Evolutionary conservation across 2,329 filamentous ascomycete genomes (phyloP).

Genomic region (Chaetomium globosum): DNA sequence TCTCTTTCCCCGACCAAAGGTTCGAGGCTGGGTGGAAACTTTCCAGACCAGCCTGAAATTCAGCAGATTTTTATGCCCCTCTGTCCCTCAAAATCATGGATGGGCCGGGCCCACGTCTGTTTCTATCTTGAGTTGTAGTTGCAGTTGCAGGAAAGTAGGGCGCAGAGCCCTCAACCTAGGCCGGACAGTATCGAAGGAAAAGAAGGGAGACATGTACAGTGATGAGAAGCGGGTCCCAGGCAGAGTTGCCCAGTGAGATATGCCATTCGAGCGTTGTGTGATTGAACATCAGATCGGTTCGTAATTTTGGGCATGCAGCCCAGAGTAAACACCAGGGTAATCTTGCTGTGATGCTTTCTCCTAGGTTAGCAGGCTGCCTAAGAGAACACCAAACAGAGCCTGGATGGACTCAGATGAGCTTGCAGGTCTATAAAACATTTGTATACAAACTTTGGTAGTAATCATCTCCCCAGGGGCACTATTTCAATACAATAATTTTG

Average conservation of each 20-base stretch:
- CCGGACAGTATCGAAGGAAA: not conserved
- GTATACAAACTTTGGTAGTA: not conserved
- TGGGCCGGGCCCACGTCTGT: not conserved
- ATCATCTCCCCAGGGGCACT: not conserved
- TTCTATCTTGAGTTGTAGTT: not conserved
- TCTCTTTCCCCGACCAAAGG: not conserved
- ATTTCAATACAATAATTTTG: not conserved
- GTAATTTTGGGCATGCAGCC: not conserved
- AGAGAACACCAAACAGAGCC: not conserved
- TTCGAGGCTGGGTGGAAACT: not conserved
- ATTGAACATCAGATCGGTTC: not conserved
- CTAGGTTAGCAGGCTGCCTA: not conserved
- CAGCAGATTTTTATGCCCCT: not conserved
- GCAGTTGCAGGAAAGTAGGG: not conserved
- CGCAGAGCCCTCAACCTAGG: not conserved
- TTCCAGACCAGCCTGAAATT: not conserved
- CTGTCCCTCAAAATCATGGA: not conserved
- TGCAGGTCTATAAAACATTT: not conserved
- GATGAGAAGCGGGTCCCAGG: not conserved
- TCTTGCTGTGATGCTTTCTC: not conserved
- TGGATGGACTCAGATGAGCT: not conserved
- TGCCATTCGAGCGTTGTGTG: too few relatives aligned
- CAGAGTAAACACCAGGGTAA: not conserved
- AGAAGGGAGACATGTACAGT: not conserved
- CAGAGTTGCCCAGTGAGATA: not conserved